Evolutionary conservation across 768 basidiomycete species (phyloP).

Genomic region (Dictyophora rubrovolvata): DNA sequence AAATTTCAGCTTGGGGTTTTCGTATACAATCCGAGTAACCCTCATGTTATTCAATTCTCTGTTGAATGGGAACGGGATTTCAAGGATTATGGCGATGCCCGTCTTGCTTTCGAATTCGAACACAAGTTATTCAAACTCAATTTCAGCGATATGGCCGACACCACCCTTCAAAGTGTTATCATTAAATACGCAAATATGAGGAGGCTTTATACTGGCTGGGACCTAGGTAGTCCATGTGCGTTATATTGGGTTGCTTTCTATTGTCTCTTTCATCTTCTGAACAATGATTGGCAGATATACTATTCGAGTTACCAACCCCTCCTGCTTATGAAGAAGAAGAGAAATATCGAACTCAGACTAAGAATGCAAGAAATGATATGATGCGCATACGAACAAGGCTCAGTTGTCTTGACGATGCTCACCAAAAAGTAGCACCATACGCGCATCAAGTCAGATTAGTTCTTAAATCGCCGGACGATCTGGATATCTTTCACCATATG

Average conservation of each 20-base stretch:
- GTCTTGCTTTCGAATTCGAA: slow-evolving; percentile 56
- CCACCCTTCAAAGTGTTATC: slow-evolving; percentile 39
- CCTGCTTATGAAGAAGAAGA: slow-evolving; percentile 52
- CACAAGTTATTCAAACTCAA: slow-evolving; percentile 59
- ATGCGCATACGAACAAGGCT: slow-evolving; percentile 48
- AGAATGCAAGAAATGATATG: slow-evolving; percentile 28
- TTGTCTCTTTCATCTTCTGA: neutral
- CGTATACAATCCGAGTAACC: slow-evolving; percentile 10
- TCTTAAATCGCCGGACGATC: slow-evolving; percentile 39
- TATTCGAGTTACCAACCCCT: slow-evolving; percentile 58
- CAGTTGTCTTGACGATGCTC: slow-evolving; percentile 46
- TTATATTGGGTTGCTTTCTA: slow-evolving; percentile 1
- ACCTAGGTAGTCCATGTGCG: slow-evolving; percentile 55
- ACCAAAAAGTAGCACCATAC: slow-evolving; percentile 53
- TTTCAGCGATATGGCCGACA: slow-evolving; percentile 50
- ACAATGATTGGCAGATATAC: slow-evolving; percentile 36
- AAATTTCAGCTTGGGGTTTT: slow-evolving; percentile 59
- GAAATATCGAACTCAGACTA: slow-evolving; percentile 42
- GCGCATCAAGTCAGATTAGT: slow-evolving; percentile 57
- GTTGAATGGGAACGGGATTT: slow-evolving; percentile 59
- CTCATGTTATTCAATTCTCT: slow-evolving; percentile 37
- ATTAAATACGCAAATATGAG: slow-evolving; percentile 50
- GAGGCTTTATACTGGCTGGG: slow-evolving; percentile 50
- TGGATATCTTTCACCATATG: slow-evolving; percentile 41
- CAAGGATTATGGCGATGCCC: slow-evolving; percentile 30